These are phyloP conservation scores for Skeletonema tropicum DNA, from an alignment of 108 stramenopile species.

Conservation along the genomic window DNA sequence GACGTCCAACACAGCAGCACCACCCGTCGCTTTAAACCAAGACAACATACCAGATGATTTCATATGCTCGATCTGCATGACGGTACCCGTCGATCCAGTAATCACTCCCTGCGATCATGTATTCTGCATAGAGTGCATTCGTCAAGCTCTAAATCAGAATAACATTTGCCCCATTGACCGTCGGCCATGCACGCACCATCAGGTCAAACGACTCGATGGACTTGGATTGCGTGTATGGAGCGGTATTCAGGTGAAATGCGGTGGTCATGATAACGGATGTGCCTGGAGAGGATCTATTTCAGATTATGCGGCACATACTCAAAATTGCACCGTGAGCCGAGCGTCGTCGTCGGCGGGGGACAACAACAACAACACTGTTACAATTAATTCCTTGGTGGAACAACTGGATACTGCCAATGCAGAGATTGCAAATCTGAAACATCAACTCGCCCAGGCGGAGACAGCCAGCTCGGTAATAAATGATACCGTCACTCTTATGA, in stretches of 20 bases:
- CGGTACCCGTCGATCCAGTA: conserved; percentile 17
- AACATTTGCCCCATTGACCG: conserved; percentile 20
- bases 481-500: no score
- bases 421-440: neutral
- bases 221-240: conserved; percentile 31
- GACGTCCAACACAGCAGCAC: neutral
- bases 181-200: neutral
- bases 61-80: conserved; percentile 40
- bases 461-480: no score
- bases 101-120: conserved; percentile 23
- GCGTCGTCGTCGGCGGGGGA: conserved; percentile 8
- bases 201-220: neutral
- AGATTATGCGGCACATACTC: conserved; percentile 14
- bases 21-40: conserved; percentile 12
- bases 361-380: no score
- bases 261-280: conserved; percentile 21
- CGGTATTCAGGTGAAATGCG: conserved; percentile 29
- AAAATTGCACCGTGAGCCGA: neutral
- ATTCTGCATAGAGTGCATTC: conserved; percentile 22
- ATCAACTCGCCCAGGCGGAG: neutral
- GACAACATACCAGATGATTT: conserved; percentile 15
- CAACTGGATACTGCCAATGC: conserved; percentile 2
- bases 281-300: conserved; percentile 32
- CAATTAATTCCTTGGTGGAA: conserved; percentile 9
- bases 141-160: conserved; percentile 8